Evolutionary conservation across 192 early-diverging fungal species (phyloP), one percentile per base, ranked within the genome.

Genomic region (Geranomyces michiganensis): DNA sequence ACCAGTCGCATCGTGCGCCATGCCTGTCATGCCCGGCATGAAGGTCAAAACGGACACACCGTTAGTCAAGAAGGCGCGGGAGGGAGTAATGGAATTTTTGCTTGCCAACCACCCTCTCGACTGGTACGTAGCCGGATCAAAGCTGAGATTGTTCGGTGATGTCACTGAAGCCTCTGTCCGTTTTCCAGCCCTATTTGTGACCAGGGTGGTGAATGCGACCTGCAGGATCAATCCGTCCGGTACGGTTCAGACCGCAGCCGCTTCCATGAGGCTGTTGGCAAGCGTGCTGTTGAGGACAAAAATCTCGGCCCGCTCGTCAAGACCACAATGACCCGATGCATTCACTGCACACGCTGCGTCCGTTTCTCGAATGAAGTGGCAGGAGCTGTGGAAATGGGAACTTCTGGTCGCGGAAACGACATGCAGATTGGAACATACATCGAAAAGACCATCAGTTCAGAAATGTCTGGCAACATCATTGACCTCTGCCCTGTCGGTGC

Each of bases 351-450:
- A 24, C 91, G 97, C 47, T 99, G 97, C 71, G 97, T 99, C 62
- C 90, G 97, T 66, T 99, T 99, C 56, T 90, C 96, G 45, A 99
- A 96, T 82, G 97, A 99, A 81, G 92, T 99, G 60, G 97, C 95
- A 30, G 97, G 97, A 31, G 93, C 93, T 29, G 86, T 87, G 65
- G 97, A 97, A 78, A 89, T 99, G 55, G 97, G 97, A 62, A 96
- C 97, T 14, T 89, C 90, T 49, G 97, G 97, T 22, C 85, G 97
- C 51, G 97, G 97, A 74, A 96, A 95, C 77, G 93, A 96, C 76
- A 94, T 97, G 93, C 94, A 99, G 83, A 97, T 99, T 73, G 92
- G 94, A 71, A 99, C 95, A 10, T 99, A 99, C 70, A 90, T 99
- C 61, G 91, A 90, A 68, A 90, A 90, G 75, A 88, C 92, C 62